phyloP scores from a whole-genome alignment of 2,329 filamentous ascomycete species.

The Raffaelea deltoideospora region DNA sequence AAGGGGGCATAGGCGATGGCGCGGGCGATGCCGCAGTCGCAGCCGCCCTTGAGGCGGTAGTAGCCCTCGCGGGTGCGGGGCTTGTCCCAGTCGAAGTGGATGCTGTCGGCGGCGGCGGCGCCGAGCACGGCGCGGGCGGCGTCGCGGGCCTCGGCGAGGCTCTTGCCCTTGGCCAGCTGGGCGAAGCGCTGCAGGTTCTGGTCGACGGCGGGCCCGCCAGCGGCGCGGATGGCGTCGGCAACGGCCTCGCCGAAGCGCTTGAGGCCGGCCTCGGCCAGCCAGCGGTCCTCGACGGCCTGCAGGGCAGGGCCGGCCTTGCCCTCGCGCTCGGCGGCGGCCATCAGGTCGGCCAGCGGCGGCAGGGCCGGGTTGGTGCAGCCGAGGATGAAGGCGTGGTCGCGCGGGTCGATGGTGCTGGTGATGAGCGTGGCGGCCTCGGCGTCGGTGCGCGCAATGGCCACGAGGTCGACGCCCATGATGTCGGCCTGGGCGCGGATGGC shows the following conservation, averaged over 20 bases:
- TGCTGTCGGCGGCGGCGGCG: slow-evolving; percentile 51
- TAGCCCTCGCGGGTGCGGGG: slow-evolving; percentile 86
- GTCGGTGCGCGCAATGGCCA: slow-evolving; percentile 88
- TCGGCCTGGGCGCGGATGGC: slow-evolving; percentile 95
- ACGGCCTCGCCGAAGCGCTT: slow-evolving; percentile 89
- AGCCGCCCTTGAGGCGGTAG: slow-evolving; percentile 86
- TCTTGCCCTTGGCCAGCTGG: slow-evolving; percentile 62
- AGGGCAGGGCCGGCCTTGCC: slow-evolving; percentile 71
- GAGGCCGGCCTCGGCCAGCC: slow-evolving; percentile 63
- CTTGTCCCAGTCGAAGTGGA: slow-evolving; percentile 93
- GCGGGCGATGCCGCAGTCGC: slow-evolving; percentile 78
- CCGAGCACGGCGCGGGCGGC: slow-evolving; percentile 67
- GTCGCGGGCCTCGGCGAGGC: slow-evolving; percentile 64
- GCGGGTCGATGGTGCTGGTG: slow-evolving; percentile 87
- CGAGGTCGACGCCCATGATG: slow-evolving; percentile 88
- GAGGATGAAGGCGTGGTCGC: slow-evolving; percentile 88
- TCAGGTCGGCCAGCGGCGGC: slow-evolving; percentile 76
- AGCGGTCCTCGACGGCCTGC: slow-evolving; percentile 83
- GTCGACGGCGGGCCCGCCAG: slow-evolving; percentile 26
- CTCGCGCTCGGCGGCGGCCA: slow-evolving; percentile 67
- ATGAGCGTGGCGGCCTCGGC: slow-evolving; percentile 96
- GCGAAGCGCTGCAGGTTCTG: slow-evolving; percentile 50
- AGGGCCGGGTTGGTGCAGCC: slow-evolving; percentile 76
- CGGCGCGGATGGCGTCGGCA: slow-evolving; percentile 50
- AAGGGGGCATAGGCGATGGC: slow-evolving; percentile 87